Evolutionary conservation across 805 yeast genomes (phyloP).

Genomic region (Ogataea allantospora): DNA sequence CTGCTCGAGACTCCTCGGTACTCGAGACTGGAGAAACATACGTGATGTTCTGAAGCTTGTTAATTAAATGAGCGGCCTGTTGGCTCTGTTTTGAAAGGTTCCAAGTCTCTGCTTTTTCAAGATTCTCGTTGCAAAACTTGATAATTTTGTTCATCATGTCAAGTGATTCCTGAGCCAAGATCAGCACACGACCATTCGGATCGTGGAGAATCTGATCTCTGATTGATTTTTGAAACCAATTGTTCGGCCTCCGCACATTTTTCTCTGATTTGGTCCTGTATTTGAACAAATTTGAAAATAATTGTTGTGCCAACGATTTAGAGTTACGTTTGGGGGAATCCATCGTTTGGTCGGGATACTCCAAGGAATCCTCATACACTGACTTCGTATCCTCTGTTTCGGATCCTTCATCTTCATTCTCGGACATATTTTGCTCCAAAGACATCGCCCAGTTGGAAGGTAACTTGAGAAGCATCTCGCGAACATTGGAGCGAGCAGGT

Average conservation of each 20-base stretch:
- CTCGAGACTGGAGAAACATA: constrained; percentile 14
- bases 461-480: constrained; percentile 71
- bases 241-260: constrained; percentile 4
- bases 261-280: constrained; percentile 18
- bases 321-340: constrained; percentile 9
- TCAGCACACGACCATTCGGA: constrained; percentile 68
- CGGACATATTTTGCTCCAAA: constrained; percentile 28
- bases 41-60: constrained; percentile 29
- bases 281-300: constrained; percentile 30
- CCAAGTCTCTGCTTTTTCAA: constrained; percentile 87
- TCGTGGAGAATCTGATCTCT: constrained; percentile 33
- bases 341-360: constrained; percentile 12
- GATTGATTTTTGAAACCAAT: constrained; percentile 31
- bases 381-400: constrained; percentile 28
- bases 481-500: constrained; percentile 75
- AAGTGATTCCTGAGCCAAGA: constrained; percentile 84
- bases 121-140: constrained; percentile 78
- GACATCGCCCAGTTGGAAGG: constrained; percentile 68
- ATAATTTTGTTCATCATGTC: constrained; percentile 85
- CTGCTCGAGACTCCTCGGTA: constrained; percentile 4
- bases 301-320: constrained; percentile 26
- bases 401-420: constrained; percentile 11
- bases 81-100: constrained; percentile 31
- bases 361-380: constrained; percentile 21
- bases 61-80: constrained; percentile 27